Conservation (phyloP, 495 filamentous ascomycete genomes). For the Lindgomyces ingoldianus region DNA sequence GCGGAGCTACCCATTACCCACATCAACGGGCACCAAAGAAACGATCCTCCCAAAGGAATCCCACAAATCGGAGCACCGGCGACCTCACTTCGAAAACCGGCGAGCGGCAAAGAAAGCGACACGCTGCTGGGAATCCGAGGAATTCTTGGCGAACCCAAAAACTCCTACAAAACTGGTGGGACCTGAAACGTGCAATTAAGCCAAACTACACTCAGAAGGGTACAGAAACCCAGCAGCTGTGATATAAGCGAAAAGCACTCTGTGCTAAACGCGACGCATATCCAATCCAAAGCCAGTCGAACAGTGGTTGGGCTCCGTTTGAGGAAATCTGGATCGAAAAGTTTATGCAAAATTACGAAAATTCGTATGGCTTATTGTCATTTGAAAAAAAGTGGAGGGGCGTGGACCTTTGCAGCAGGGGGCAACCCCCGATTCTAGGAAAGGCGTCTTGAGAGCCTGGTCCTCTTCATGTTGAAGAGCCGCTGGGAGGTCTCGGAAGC, state of each 20-base stretch:
- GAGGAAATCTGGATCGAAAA: too few relatives aligned
- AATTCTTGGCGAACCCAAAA: too few relatives aligned
- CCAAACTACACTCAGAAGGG: too few relatives aligned
- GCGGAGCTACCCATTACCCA: neutral
- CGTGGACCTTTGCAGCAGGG: slow-evolving; percentile 34
- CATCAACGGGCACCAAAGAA: neutral
- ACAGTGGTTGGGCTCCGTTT: too few relatives aligned
- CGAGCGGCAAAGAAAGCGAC: neutral
- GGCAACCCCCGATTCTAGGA: slow-evolving; percentile 27
- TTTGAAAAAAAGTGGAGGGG: neutral
- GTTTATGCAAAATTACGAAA: too few relatives aligned
- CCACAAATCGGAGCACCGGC: neutral
- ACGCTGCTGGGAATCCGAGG: neutral
- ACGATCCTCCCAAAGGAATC: neutral
- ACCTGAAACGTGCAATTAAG: too few relatives aligned
- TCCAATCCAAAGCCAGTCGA: too few relatives aligned
- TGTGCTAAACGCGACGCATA: too few relatives aligned
- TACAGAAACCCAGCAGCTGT: too few relatives aligned
- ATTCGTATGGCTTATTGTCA: too few relatives aligned
- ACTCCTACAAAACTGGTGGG: too few relatives aligned
- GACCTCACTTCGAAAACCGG: neutral
- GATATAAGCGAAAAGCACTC: too few relatives aligned
- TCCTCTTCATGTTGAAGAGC: slow-evolving; percentile 10
- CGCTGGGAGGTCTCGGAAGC: slow-evolving; percentile 20
- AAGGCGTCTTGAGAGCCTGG: slow-evolving; percentile 24